These are phyloP conservation scores for Venturia asperata DNA, from an alignment of 2,329 filamentous ascomycete genomes.

Conservation along the genomic window DNA sequence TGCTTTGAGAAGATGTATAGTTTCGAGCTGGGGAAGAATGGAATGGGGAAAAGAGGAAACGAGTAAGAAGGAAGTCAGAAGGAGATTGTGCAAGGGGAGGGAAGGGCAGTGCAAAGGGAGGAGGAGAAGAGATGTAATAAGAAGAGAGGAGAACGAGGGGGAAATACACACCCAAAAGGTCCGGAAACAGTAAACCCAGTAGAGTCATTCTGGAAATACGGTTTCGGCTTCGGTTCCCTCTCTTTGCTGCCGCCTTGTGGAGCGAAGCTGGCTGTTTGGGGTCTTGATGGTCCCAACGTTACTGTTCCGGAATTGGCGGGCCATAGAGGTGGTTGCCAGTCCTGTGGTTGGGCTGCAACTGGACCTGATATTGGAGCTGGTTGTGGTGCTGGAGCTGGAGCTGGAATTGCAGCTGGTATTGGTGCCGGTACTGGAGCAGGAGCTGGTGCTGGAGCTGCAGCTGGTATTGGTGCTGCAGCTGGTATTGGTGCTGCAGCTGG, in stretches of 20 bases:
- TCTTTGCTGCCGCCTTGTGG: background rate
- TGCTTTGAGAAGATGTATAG: too few species aligned
- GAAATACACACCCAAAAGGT: background rate
- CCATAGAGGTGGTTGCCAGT: background rate
- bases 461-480: background rate
- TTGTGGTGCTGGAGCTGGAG: too few species aligned
- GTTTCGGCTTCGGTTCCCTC: background rate
- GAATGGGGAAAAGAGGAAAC: too few species aligned
- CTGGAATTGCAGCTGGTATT: too few species aligned
- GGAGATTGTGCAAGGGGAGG: too few species aligned
- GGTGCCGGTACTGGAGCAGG: background rate
- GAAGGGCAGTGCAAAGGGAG: too few species aligned
- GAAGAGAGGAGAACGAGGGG: background rate
- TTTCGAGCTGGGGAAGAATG: too few species aligned
- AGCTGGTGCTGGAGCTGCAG: background rate
- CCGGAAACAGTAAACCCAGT: background rate
- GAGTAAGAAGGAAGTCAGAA: too few species aligned
- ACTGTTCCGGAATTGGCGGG: background rate
- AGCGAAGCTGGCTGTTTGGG: background rate
- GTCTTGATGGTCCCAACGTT: background rate
- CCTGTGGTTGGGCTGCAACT: background rate
- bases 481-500: background rate
- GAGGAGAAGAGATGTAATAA: background rate
- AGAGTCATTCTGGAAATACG: background rate
- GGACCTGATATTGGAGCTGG: background rate